Evolutionary conservation across 768 basidiomycete species (phyloP).

Genomic region (Boletus rubropictus): DNA sequence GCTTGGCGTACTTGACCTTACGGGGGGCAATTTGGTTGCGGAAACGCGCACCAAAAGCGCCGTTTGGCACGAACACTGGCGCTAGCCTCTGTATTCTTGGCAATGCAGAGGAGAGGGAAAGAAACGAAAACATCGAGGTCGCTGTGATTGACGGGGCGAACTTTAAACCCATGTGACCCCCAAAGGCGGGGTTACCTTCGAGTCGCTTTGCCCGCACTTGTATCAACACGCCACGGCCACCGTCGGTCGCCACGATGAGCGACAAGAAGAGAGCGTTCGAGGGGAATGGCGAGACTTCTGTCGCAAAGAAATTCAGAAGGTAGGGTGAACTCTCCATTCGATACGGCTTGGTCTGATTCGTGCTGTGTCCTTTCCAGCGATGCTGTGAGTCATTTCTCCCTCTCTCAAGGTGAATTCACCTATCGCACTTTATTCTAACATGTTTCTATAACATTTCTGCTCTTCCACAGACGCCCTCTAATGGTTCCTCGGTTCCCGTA

Average conservation of each 20-base stretch:
- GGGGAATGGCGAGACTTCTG: constrained; percentile 42
- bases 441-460: constrained; percentile 61
- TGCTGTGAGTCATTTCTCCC: constrained; percentile 50
- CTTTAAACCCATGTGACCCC: constrained; percentile 15
- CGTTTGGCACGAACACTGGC: constrained; percentile 10
- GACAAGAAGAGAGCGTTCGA: constrained; percentile 63
- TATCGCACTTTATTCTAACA: constrained; percentile 49
- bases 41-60: constrained; percentile 25
- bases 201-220: not conserved
- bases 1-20: constrained; percentile 75
- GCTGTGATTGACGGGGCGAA: not conserved
- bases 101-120: constrained; percentile 14
- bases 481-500: constrained; percentile 38
- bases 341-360: constrained; percentile 1
- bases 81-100: constrained; percentile 9
- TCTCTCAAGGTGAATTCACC: constrained; percentile 68
- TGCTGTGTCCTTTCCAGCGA: constrained; percentile 42
- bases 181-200: constrained; percentile 11
- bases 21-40: constrained; percentile 75
- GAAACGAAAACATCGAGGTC: constrained; percentile 20
- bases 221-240: constrained; percentile 6
- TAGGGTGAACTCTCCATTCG: constrained; percentile 27
- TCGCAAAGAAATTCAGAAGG: constrained; percentile 65
- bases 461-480: constrained; percentile 43
- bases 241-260: constrained; percentile 42